phyloP scores from a whole-genome alignment of 805 yeast genomes.

The Metschnikowia kofuensis region DNA sequence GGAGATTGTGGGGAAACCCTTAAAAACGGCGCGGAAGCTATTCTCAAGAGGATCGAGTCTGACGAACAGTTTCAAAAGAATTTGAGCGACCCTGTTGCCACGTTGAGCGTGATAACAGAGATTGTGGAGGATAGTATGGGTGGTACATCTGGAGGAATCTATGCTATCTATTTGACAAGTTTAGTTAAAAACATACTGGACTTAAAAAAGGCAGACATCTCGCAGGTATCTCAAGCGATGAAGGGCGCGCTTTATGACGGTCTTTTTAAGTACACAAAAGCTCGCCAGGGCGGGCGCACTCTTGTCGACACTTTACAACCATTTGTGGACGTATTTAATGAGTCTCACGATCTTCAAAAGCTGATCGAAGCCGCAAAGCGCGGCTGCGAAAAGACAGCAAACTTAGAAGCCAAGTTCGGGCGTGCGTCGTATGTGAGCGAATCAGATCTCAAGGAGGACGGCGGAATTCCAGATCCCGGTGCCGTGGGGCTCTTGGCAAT shows the following conservation, averaged over 20 bases:
- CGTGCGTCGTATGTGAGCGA: constrained; percentile 86
- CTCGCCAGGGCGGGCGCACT: constrained; percentile 86
- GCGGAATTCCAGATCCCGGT: constrained; percentile 93
- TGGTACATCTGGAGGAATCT: constrained; percentile 93
- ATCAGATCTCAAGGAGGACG: constrained; percentile 53
- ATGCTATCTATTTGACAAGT: constrained; percentile 81
- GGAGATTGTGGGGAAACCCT: constrained; percentile 97
- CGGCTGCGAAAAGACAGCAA: constrained; percentile 76
- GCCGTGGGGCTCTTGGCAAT: constrained; percentile 79
- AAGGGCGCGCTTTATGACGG: constrained; percentile 61
- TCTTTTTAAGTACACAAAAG: constrained; percentile 81
- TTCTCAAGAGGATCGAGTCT: constrained; percentile 49
- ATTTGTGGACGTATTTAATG: constrained; percentile 61
- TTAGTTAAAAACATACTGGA: constrained; percentile 51
- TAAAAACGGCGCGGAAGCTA: constrained; percentile 75
- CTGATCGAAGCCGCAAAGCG: constrained; percentile 69
- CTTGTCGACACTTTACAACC: constrained; percentile 88
- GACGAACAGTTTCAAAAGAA: constrained; percentile 25
- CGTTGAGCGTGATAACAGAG: constrained; percentile 72
- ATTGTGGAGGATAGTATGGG: constrained; percentile 92
- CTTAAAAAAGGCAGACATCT: constrained; percentile 30
- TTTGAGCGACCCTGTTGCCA: constrained; percentile 50
- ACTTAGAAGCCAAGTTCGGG: constrained; percentile 82
- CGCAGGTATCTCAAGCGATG: constrained; percentile 48
- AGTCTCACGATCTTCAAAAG: constrained; percentile 48